A percentile compares a stretch with the other conserved stretches of the same genome.
Evolutionary conservation across 176 grass and related monocot genomes (phyloP).

Genomic region (Eleusine coracana): DNA sequence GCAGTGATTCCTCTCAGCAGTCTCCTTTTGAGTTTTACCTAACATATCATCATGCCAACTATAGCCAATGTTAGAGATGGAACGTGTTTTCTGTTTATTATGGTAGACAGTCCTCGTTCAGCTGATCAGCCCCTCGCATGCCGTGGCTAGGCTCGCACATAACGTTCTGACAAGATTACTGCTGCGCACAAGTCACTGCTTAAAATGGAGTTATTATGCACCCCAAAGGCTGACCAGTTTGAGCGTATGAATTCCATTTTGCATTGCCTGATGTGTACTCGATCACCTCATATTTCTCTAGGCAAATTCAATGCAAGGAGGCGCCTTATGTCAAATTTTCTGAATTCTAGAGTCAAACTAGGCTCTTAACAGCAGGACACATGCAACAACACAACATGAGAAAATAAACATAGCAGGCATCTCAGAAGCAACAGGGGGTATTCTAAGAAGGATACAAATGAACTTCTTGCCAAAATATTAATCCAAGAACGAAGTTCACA

Average conservation of each 20-base stretch:
- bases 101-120: background rate
- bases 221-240: no score
- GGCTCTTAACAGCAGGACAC: background rate
- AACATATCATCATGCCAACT: background rate
- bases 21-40: background rate
- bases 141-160: no score
- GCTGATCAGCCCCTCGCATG: no score
- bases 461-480: slow-evolving; percentile 13
- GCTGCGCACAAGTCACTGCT: no score
- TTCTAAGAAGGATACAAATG: background rate
- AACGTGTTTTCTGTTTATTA: background rate
- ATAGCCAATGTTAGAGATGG: background rate
- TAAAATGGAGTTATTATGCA: no score
- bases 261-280: background rate
- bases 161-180: no score
- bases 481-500: background rate
- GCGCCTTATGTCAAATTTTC: background rate
- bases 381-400: background rate
- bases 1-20: background rate
- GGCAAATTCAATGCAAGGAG: no score
- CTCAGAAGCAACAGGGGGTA: background rate
- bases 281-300: background rate
- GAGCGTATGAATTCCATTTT: background rate
- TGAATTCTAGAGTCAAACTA: background rate
- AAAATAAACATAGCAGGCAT: background rate